Evolutionary conservation across 768 basidiomycete genomes (phyloP), one percentile per base, ranked within the genome.

Genomic region (Lentinula sp.): DNA sequence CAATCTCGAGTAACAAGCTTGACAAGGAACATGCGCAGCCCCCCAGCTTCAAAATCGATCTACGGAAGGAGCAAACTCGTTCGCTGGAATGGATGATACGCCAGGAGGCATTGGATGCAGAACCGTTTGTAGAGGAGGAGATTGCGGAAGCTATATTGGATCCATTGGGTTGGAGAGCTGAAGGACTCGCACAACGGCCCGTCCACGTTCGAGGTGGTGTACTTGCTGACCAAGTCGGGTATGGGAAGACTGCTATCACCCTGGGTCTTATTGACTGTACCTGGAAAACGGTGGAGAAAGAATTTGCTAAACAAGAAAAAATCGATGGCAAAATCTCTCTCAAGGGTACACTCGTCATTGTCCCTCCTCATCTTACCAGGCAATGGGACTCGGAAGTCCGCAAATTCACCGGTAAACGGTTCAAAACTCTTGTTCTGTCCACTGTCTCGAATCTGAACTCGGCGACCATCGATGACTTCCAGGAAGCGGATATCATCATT

Each of bases 181-280:
- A 97, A 72, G 95, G 91, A 43, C 87, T 91, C 45, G 94, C 91
- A 3, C 85, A 90, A 65, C 76, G 94, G 37, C 83, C 88, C 0
- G 81, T 92, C 56, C 80, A 74, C 62, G 75, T 97, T 45, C 82
- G 91, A 59, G 95, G 95, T 16, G 95, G 95, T 10, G 95, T 97
- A 52, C 84, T 97, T 49, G 95, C 95, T 11, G 95, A 98, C 67
- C 89, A 95, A 75, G 95, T 98, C 62, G 95, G 95, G 55, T 98
- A 98, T 68, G 95, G 95, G 16, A 98, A 98, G 76, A 98, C 95
- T 0, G 95, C 94, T 21, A 95, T 97, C 65, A 94, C 93, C 2
- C 81, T 98, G 32, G 95, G 89, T 18, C 80, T 98, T 62, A 88
- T 97, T 63, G 90, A 93, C 67, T 87, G 87, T 68, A 79, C 86